These are phyloP conservation scores for Solanum boliviense DNA, from an alignment of 257 asterid species.

Conservation along the genomic window DNA sequence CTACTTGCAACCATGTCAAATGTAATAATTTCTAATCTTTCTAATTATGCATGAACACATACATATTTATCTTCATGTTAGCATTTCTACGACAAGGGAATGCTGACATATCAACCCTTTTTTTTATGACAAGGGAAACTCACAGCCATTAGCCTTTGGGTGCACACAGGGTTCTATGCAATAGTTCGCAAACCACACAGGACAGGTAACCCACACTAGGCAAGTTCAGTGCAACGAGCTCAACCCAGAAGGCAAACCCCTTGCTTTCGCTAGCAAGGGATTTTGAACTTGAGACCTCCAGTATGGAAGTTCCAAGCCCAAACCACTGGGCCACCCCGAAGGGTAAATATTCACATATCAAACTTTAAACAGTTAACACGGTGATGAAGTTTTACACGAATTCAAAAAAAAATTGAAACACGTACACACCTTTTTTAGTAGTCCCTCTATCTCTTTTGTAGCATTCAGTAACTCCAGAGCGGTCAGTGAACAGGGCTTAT, in stretches of 20 bases:
- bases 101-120: no score
- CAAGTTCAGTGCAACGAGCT: not conserved
- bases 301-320: not conserved
- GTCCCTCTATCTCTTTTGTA: slow-evolving; percentile 57
- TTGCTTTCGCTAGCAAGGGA: not conserved
- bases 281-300: not conserved
- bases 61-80: not conserved
- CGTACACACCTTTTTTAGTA: slow-evolving; percentile 45
- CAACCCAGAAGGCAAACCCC: not conserved
- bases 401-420: not conserved
- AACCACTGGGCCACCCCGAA: not conserved
- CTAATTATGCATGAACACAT: not conserved
- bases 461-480: slow-evolving; percentile 71
- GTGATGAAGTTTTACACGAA: not conserved
- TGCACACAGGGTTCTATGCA: not conserved
- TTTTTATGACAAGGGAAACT: no score
- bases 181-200: not conserved
- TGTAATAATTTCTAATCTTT: not conserved
- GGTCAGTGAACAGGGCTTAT: slow-evolving; percentile 71
- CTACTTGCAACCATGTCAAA: not conserved
- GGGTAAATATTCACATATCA: not conserved
- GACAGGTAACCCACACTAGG: not conserved
- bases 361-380: not conserved
- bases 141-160: not conserved
- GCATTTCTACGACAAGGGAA: not conserved